These are phyloP conservation scores for Cyberlindnera bimundalis DNA, from an alignment of 805 yeast species.

Conservation along the genomic window DNA sequence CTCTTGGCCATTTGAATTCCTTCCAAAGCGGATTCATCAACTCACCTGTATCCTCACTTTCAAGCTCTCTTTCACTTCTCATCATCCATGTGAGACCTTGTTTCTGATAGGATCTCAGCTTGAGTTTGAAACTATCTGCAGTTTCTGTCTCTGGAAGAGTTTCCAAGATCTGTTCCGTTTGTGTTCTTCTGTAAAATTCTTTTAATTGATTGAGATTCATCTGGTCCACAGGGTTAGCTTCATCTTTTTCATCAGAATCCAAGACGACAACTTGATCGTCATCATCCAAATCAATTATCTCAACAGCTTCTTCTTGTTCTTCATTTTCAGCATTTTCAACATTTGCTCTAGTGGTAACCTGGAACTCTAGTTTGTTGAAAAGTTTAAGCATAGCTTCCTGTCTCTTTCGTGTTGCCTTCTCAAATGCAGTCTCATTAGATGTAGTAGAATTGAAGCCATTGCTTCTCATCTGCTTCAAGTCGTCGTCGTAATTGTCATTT, in stretches of 20 bases:
- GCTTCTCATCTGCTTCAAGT: slow-evolving; percentile 18
- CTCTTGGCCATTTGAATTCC: slow-evolving; percentile 69
- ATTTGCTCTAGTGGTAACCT: slow-evolving; percentile 8
- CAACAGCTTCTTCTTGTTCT: slow-evolving; percentile 19
- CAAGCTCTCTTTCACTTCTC: slow-evolving; percentile 64
- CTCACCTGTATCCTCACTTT: slow-evolving; percentile 40
- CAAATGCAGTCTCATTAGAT: slow-evolving; percentile 49
- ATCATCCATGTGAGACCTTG: slow-evolving; percentile 90
- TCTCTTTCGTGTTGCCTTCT: slow-evolving; percentile 46
- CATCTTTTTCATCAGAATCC: slow-evolving; percentile 12
- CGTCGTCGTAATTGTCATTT: slow-evolving; percentile 20
- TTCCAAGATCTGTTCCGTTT: slow-evolving; percentile 52
- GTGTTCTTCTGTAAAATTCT: slow-evolving; percentile 69
- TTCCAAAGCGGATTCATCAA: slow-evolving; percentile 85
- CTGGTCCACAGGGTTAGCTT: slow-evolving; percentile 31
- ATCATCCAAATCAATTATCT: slow-evolving; percentile 35
- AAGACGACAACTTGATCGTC: slow-evolving; percentile 28
- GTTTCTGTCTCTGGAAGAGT: slow-evolving; percentile 59
- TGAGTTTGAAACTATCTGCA: slow-evolving; percentile 48
- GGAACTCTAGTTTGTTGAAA: slow-evolving; percentile 48
- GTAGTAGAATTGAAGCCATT: slow-evolving; percentile 12
- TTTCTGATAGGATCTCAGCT: slow-evolving; percentile 72
- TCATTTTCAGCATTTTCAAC: slow-evolving; percentile 13
- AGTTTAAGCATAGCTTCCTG: slow-evolving; percentile 54
- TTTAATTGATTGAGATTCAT: slow-evolving; percentile 70